Base-by-base conservation (phyloP, 768 basidiomycete species). In the Paxillus rubicundulus region DNA sequence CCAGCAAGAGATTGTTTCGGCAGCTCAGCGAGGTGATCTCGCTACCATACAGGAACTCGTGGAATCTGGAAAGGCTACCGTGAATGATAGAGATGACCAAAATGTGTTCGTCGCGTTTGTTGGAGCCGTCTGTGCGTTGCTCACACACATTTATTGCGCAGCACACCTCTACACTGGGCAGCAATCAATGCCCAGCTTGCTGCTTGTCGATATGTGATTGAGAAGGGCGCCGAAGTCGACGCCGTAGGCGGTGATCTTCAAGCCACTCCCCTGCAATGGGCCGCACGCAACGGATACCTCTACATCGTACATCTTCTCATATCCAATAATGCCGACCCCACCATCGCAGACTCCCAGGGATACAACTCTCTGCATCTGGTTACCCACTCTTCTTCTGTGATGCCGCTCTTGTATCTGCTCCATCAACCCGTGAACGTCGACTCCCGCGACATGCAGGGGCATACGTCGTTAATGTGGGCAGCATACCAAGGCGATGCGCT, bases 401-500 rank as follows among this genome's bases (percentile, higher is more conserved):
- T 98, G 95, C 89, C 97, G 0, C 69, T 99, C 34, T 75, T 98
- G 34, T 95, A 92, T 63, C 76, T 97, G 21, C 79, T 98, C 6
- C 92, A 96, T 66, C 95, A 98, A 67, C 94, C 95, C 3, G 82
- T 99, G 56, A 86, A 84, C 39, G 87, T 98, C 53, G 97, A 99
- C 66, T 87, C 87, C 43, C 81, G 85, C 37, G 97, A 99, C 68
- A 77, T 85, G 1, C 89, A 92, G 62, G 97, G 97, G 0, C 97
- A 98, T 66, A 97, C 96, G 0, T 80, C 91, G 0, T 78, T 98
- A 45, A 97, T 98, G 92, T 99, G 97, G 97, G 97, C 97, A 5
- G 92, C 93, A 9, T 99, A 98, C 70, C 97, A 99, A 68, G 97
- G 97, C 42, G 97, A 99, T 64, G 94, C 93, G 2, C 81, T 98